Evolutionary conservation across 805 yeast genomes (phyloP), one percentile per base, ranked within the genome.

Genomic region (Clavispora fructus): DNA sequence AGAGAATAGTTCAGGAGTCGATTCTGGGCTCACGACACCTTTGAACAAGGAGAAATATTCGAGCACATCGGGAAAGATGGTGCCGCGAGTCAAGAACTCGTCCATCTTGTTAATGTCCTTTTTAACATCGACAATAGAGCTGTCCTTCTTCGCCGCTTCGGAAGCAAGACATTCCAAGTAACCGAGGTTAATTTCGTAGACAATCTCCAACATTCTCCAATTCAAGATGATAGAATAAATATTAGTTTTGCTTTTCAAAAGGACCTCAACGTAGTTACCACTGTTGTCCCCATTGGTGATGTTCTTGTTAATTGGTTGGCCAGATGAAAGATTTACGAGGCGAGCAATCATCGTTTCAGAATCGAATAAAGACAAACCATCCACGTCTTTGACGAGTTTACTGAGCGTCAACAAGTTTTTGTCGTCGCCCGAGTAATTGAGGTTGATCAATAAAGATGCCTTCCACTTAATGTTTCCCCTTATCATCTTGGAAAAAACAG

Each of bases 151-250:
- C 5, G 48, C 56, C 9, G 48, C 44, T 2, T 49, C 46, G 6
- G 45, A 30, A 1, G 48, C 39, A 6, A 58, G 29, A 8, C 45
- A 28, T 17, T 55, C 55, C 48, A 69, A 58, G 43, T 62, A 68
- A n/a, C 48, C 52, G 19, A 62, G 44, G 43, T 61, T 68, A 43
- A 70, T 55, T 47, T 64, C 63, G 46, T 67, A 61, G 13, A 64
- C 50, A 12, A 70, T 55, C 35, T 64, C 73, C 44, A 68, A 49
- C 6, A 69, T 41, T 53, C 75, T 63, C 74, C 74, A 71, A 32
- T 58, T 52, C n/a, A 60, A 54, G 2, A 71, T 33, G 4, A 65
- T 46, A 1, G 54, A 61, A 47, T 62, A 70, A 29, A 61, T 54
- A 44, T 63, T 56, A 11, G 42, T 14, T n/a, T 41, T 40, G 45